Evolutionary conservation across 2,329 filamentous ascomycete genomes (phyloP).

Genomic region (Monascus ruber): DNA sequence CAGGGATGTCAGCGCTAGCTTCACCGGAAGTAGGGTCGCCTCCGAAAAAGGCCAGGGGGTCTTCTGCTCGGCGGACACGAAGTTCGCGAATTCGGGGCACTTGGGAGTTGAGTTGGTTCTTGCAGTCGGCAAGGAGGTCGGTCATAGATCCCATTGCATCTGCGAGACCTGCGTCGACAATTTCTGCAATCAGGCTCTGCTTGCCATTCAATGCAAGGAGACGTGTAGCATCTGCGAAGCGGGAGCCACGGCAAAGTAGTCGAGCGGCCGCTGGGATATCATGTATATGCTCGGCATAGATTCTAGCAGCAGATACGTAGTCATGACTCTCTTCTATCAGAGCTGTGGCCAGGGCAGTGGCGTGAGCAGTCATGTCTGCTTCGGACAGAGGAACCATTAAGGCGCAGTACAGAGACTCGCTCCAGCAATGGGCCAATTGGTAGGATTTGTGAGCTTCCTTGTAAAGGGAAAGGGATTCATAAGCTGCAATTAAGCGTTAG

Average conservation of each 20-base stretch:
- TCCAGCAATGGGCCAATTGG: constrained; percentile 76
- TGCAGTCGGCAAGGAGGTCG: constrained; percentile 89
- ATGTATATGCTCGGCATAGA: constrained; percentile 69
- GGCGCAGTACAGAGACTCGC: constrained; percentile 74
- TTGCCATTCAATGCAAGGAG: constrained; percentile 53
- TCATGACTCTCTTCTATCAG: constrained; percentile 71
- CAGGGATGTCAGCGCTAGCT: constrained; percentile 60
- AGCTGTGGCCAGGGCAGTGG: constrained; percentile 63
- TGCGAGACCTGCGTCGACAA: constrained; percentile 67
- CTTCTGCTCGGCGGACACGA: constrained; percentile 64
- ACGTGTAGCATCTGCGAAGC: constrained; percentile 81
- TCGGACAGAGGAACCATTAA: constrained; percentile 53
- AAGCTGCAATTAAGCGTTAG: constrained; percentile 39
- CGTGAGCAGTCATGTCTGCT: constrained; percentile 54
- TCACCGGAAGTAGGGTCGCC: constrained; percentile 51
- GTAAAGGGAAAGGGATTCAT: constrained; percentile 73
- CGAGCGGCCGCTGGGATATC: constrained; percentile 59
- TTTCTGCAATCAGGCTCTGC: constrained; percentile 50
- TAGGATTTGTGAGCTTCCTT: constrained; percentile 69
- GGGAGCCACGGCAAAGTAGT: constrained; percentile 76
- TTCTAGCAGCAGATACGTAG: constrained; percentile 64
- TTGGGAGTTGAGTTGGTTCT: constrained; percentile 69
- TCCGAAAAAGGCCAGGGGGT: constrained; percentile 83
- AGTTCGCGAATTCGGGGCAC: constrained; percentile 77
- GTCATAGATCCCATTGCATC: constrained; percentile 75